Evolutionary conservation across 129 eudicot genomes (phyloP).

Genomic region (Centaurea solstitialis): DNA sequence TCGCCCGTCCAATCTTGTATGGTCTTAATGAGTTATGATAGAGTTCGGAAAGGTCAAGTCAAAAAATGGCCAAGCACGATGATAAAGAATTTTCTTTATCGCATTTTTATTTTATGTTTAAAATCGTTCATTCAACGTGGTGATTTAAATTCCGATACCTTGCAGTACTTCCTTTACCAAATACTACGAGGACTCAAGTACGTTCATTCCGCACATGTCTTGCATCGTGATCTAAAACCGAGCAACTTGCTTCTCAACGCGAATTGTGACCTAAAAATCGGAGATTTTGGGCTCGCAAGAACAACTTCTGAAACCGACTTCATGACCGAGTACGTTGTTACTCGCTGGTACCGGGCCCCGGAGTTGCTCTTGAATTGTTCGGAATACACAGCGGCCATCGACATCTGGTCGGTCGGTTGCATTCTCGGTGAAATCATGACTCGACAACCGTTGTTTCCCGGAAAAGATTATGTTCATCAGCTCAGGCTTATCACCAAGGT

Average conservation of each 20-base stretch:
- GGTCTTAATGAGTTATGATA: neutral
- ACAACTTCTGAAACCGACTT: constrained; percentile 80
- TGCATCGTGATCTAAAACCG: constrained; percentile 64
- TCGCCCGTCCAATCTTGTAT: neutral
- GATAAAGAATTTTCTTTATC: neutral
- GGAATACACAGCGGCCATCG: constrained; percentile 85
- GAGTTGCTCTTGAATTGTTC: constrained; percentile 82
- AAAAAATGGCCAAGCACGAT: neutral
- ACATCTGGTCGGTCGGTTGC: constrained; percentile 84
- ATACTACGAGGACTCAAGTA: constrained; percentile 48
- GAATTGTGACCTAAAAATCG: constrained; percentile 56
- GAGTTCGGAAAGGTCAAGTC: neutral
- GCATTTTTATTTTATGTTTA: neutral
- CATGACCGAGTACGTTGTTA: constrained; percentile 86
- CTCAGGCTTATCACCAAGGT: constrained; percentile 86
- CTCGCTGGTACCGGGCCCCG: constrained; percentile 85
- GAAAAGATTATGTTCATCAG: constrained; percentile 82
- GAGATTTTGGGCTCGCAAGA: constrained; percentile 60
- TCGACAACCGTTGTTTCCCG: constrained; percentile 73
- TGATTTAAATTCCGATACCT: neutral
- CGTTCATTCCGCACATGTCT: constrained; percentile 59
- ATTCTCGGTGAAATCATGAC: constrained; percentile 76
- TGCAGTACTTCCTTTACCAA: constrained; percentile 37
- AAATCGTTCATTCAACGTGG: neutral
- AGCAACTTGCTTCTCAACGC: constrained; percentile 56